phyloP scores from a whole-genome alignment of 352 stramenopile species.

The Pythium graminicola region DNA sequence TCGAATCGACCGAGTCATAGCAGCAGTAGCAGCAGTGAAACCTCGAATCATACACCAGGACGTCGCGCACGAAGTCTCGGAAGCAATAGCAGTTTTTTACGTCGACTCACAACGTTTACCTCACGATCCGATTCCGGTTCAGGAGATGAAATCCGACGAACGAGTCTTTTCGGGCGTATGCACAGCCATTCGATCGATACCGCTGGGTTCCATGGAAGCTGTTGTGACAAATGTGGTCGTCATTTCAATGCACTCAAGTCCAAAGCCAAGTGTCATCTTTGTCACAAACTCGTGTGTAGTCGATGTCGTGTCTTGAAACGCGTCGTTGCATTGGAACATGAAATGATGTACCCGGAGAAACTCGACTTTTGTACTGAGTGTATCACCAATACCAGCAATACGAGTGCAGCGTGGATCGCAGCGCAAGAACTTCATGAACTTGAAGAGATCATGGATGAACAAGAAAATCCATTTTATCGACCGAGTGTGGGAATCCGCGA shows the following conservation, averaged over 20 bases:
- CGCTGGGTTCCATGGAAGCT: conserved; percentile 2
- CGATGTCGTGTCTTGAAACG: conserved; percentile 21
- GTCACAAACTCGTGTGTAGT: conserved; percentile 18
- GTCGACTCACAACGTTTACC: conserved; percentile 16
- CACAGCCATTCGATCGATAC: conserved; percentile 18
- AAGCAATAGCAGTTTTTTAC: conserved; percentile 17
- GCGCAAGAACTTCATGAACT: conserved; percentile 39
- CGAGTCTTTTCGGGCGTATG: conserved; percentile 9
- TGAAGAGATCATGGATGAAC: conserved; percentile 13
- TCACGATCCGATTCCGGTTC: not conserved
- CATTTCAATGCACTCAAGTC: conserved; percentile 20
- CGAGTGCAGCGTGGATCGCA: conserved; percentile 47
- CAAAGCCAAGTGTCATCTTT: conserved; percentile 24
- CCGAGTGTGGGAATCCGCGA: too few species aligned
- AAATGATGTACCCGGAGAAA: conserved; percentile 48
- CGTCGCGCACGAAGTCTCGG: conserved; percentile 12
- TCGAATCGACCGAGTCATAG: conserved; percentile 24
- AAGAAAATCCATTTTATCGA: conserved; percentile 8
- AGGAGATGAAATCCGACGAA: conserved; percentile 1
- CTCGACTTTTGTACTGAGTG: conserved; percentile 64
- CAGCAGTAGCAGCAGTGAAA: conserved; percentile 20
- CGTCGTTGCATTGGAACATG: conserved; percentile 38
- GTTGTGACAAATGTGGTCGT: conserved; percentile 19
- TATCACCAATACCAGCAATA: conserved; percentile 32
- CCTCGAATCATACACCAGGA: not conserved